These are phyloP conservation scores for Apiotrichum sp. DNA, from an alignment of 1,284 basidiomycete species.

Conservation along the genomic window DNA sequence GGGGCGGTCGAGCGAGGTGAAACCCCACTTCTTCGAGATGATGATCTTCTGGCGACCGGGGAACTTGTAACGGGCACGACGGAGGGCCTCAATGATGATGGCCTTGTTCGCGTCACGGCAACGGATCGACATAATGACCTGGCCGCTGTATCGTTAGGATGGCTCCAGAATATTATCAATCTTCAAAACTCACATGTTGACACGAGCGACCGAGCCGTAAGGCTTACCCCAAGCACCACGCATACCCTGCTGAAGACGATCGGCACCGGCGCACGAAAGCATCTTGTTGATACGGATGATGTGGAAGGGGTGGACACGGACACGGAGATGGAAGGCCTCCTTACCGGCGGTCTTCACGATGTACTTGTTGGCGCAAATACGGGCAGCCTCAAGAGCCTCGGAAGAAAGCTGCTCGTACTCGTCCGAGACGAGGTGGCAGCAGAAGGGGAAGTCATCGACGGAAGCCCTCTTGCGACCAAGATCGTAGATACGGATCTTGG, in stretches of 20 bases:
- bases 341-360: slow-evolving; percentile 97
- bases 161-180: background rate
- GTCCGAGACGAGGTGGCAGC: slow-evolving; percentile 92
- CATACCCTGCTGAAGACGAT: slow-evolving; percentile 97
- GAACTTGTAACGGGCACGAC: slow-evolving; percentile 99
- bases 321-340: slow-evolving; percentile 97
- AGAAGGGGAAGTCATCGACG: slow-evolving; percentile 97
- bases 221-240: slow-evolving; percentile 99
- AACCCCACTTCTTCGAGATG: slow-evolving; percentile 95
- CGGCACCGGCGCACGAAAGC: slow-evolving; percentile 97
- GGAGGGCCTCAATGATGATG: slow-evolving; percentile 93
- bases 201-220: slow-evolving; percentile 59
- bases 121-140: slow-evolving; percentile 93
- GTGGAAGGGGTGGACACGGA: slow-evolving; percentile 97
- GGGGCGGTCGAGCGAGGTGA: slow-evolving; percentile 88
- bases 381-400: slow-evolving; percentile 95
- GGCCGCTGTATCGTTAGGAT: slow-evolving; percentile 60
- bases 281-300: slow-evolving; percentile 99
- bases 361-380: slow-evolving; percentile 99
- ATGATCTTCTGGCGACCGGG: slow-evolving; percentile 99
- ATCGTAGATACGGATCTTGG: slow-evolving; percentile 94
- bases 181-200: slow-evolving; percentile 40
- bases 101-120: slow-evolving; percentile 82
- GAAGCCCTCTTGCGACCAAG: slow-evolving; percentile 90
- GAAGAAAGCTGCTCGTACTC: slow-evolving; percentile 97